A percentile compares a stretch with the other conserved stretches of the same genome.
These are phyloP conservation scores for Globisporangium mamillatum DNA, from an alignment of 352 stramenopile species.

Conservation along the genomic window DNA sequence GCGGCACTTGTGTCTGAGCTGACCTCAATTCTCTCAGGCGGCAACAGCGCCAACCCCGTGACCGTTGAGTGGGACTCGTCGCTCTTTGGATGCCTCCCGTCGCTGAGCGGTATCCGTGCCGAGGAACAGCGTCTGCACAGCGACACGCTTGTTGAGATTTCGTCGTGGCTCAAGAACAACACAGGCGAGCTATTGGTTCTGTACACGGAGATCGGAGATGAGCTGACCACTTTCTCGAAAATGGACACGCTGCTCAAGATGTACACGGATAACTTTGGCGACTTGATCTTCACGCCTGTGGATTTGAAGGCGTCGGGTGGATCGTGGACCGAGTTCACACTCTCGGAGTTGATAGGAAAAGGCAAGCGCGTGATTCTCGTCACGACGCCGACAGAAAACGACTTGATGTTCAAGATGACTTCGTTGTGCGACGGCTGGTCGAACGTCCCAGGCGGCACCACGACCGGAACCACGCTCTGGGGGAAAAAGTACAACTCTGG, in stretches of 20 bases:
- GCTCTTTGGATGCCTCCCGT: slow-evolving; percentile 74
- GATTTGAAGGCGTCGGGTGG: slow-evolving; percentile 35
- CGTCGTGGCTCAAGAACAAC: slow-evolving; percentile 54
- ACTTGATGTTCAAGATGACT: slow-evolving; percentile 55
- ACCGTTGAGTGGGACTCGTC: slow-evolving; percentile 55
- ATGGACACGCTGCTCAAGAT: slow-evolving; percentile 42
- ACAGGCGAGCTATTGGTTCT: slow-evolving; percentile 47
- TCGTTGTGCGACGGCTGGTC: slow-evolving; percentile 44
- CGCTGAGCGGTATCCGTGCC: slow-evolving; percentile 70
- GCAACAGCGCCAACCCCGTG: slow-evolving; percentile 18
- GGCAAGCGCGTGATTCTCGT: slow-evolving; percentile 59
- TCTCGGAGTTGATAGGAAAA: slow-evolving; percentile 38
- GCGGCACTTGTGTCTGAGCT: slow-evolving; percentile 33
- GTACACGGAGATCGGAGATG: slow-evolving; percentile 53
- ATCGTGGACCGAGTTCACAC: slow-evolving; percentile 46
- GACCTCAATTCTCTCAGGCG: slow-evolving; percentile 31
- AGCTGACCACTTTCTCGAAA: slow-evolving; percentile 44
- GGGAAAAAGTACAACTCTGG: slow-evolving; percentile 43
- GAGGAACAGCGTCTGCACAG: slow-evolving; percentile 54
- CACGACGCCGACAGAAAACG: slow-evolving; percentile 39
- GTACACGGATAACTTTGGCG: slow-evolving; percentile 45
- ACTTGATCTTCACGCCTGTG: slow-evolving; percentile 45
- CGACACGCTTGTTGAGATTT: slow-evolving; percentile 55
- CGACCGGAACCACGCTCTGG: slow-evolving; percentile 31
- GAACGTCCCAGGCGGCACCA: slow-evolving; percentile 33